Evolutionary conservation across 1,139 yeast species (phyloP), one percentile per base, ranked within the genome.

Genomic region (Candida tetrigidarum): DNA sequence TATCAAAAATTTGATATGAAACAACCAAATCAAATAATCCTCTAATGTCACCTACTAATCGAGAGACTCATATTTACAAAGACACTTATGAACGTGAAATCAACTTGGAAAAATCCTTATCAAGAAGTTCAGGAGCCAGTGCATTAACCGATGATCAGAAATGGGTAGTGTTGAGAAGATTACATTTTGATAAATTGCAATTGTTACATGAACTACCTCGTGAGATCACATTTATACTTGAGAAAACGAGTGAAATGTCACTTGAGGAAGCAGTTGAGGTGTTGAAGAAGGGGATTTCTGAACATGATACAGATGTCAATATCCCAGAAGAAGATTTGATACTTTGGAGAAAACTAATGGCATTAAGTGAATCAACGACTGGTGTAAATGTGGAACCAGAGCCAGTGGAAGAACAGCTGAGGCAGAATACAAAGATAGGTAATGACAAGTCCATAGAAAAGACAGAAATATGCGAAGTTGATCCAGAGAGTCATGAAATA

Each of bases 291-390:
- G 51, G 59, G 2, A n/a, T 60, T 23, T 47, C 41, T 5, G 58
- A 58, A 11, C 62, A 53, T 41, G 49, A 51, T 11, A 55, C 47
- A 36, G 68, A 63, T 50, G 55, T 58, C 25, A 62, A 62, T 54
- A 71, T 80, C 50, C 76, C 81, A 6, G 50, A 54, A 5, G 64
- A 60, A 4, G 74, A 68, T 40, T 69, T 50, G 16, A 57, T 59
- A 2, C 57, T 65, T 26, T 49, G 57, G 42, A 46, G 52, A 33
- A 49, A 51, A 15, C 52, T 63, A 29, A 52, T 57, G 12, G 52
- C 19, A 8, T n/a, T 11, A 5, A 18, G 20, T 12, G 18, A n/a
- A 8, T 16, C 25, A 9, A 27, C n/a, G n/a, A n/a, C n/a, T n/a
- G n/a, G n/a, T n/a, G n/a, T n/a, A n/a, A n/a, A n/a, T n/a, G n/a